phyloP scores from a whole-genome alignment of 208 protist genomes.

The Crithidia bombi region DNA sequence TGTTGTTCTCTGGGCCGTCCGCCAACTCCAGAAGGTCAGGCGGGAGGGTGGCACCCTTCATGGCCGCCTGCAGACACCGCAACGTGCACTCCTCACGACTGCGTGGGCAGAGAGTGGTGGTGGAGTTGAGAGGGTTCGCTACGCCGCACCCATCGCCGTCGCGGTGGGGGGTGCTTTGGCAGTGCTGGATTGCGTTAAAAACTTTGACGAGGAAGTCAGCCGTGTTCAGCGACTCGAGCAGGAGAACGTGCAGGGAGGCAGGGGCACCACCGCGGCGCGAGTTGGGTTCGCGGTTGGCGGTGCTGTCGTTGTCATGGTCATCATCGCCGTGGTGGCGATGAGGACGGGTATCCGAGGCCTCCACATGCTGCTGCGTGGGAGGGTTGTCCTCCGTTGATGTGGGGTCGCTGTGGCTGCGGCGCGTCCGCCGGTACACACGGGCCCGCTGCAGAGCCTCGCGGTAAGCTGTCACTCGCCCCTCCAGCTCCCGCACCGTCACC shows the following conservation, averaged over 20 bases:
- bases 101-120: conserved; percentile 54
- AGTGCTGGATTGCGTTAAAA: conserved; percentile 74
- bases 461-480: conserved; percentile 55
- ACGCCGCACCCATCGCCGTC: neutral
- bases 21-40: conserved; percentile 34
- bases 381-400: neutral
- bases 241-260: conserved; percentile 38
- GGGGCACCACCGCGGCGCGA: conserved; percentile 1
- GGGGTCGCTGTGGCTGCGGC: neutral
- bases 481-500: conserved; percentile 41
- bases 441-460: conserved; percentile 41
- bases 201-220: conserved; percentile 76
- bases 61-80: conserved; percentile 57
- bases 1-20: conserved; percentile 36
- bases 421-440: conserved; percentile 3
- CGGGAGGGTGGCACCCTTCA: conserved; percentile 42
- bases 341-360: too few relatives aligned
- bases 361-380: conserved; percentile 2
- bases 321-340: neutral
- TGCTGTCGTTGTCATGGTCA: too few relatives aligned
- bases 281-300: conserved; percentile 3
- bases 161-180: conserved; percentile 34
- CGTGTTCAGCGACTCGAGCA: conserved; percentile 51
- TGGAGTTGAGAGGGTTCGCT: too few relatives aligned
- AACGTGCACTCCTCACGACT: conserved; percentile 39